phyloP scores from a whole-genome alignment of 2,329 filamentous ascomycete genomes.

The Emmonsiellopsis sp. region DNA sequence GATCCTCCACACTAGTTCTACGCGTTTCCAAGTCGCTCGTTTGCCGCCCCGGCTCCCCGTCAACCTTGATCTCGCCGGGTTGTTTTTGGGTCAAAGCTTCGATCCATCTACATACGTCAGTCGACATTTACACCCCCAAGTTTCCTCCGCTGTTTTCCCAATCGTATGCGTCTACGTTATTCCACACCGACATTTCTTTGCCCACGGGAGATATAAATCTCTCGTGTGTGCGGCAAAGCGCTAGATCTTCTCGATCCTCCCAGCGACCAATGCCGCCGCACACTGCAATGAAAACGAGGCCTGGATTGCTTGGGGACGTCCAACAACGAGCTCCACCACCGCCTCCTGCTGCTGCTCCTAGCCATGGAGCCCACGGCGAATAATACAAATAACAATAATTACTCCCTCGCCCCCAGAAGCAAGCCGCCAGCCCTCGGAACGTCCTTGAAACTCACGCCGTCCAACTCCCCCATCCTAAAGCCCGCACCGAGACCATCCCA shows the following conservation, averaged over 20 bases:
- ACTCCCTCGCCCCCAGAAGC: constrained; percentile 23
- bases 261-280: constrained; percentile 18
- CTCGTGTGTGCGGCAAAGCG: background rate
- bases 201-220: background rate
- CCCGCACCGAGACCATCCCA: constrained; percentile 55
- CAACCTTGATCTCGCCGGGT: too few species aligned
- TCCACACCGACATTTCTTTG: background rate
- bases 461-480: constrained; percentile 61
- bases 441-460: constrained; percentile 60
- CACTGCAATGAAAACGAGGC: constrained; percentile 19
- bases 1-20: too few species aligned
- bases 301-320: constrained; percentile 17
- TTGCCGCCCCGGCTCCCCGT: too few species aligned
- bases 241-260: background rate
- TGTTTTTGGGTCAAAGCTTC: too few species aligned
- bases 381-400: constrained; percentile 12
- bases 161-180: background rate
- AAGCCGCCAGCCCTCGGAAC: constrained; percentile 23
- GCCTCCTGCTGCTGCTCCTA: constrained; percentile 4
- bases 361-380: constrained; percentile 27
- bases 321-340: constrained; percentile 15
- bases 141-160: background rate
- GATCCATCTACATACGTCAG: background rate
- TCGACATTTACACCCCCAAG: background rate
- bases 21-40: too few species aligned